These are phyloP conservation scores for Puya raimondii DNA, from an alignment of 176 grass and related monocot species.

Conservation along the genomic window DNA sequence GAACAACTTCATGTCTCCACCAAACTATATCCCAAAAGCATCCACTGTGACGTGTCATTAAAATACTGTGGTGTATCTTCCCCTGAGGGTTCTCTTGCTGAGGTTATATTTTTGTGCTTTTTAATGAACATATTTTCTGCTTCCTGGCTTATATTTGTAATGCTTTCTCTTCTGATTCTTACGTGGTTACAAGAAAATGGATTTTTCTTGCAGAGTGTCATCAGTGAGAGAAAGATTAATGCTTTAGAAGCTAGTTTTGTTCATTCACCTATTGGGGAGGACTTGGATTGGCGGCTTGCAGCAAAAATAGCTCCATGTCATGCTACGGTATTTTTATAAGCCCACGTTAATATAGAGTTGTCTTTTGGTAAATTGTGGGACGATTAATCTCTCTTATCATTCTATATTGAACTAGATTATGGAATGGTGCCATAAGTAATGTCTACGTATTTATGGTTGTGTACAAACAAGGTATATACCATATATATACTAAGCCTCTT, in stretches of 20 bases:
- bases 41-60: conserved; percentile 63
- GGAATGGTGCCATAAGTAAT: too few relatives aligned
- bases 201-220: conserved; percentile 51
- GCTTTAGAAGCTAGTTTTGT: conserved; percentile 88
- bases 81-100: conserved; percentile 84
- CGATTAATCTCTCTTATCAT: neutral
- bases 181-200: conserved; percentile 7
- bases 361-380: neutral
- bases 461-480: too few relatives aligned
- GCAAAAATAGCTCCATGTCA: conserved; percentile 93
- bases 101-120: conserved; percentile 36
- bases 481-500: neutral
- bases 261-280: conserved; percentile 51
- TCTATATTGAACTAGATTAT: too few relatives aligned
- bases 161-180: neutral
- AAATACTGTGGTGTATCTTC: conserved; percentile 90
- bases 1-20: conserved; percentile 78
- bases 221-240: conserved; percentile 77
- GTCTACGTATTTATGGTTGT: too few relatives aligned
- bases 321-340: conserved; percentile 69
- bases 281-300: conserved; percentile 76
- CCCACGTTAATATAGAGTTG: neutral
- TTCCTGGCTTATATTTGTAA: neutral
- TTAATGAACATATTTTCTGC: conserved; percentile 11
- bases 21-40: conserved; percentile 71